phyloP scores from a whole-genome alignment of 495 filamentous ascomycete species.

The Tuber aestivum region DNA sequence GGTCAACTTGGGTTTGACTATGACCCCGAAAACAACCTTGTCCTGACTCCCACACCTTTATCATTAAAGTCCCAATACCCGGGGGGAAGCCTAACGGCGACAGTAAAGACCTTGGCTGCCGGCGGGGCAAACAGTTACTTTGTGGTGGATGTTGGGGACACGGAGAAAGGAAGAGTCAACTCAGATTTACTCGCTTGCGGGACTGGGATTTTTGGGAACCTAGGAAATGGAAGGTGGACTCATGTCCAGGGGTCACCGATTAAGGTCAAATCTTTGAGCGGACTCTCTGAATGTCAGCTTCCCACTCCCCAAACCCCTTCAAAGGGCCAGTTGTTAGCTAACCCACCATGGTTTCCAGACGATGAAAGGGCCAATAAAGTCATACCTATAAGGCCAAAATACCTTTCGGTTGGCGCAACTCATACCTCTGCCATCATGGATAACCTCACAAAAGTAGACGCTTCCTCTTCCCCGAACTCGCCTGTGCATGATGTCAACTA shows the following conservation, averaged over 20 bases:
- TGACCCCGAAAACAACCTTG: constrained; percentile 53
- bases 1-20: constrained; percentile 79
- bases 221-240: constrained; percentile 86
- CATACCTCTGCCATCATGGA: constrained; percentile 76
- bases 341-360: constrained; percentile 36
- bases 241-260: constrained; percentile 72
- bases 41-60: constrained; percentile 64
- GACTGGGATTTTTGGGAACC: constrained; percentile 70
- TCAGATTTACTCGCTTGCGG: constrained; percentile 84
- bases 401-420: constrained; percentile 66
- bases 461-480: constrained; percentile 47
- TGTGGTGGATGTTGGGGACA: constrained; percentile 61
- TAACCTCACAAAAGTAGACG: constrained; percentile 62
- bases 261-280: constrained; percentile 78
- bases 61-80: constrained; percentile 65
- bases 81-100: constrained; percentile 53
- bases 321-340: neutral
- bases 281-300: constrained; percentile 61
- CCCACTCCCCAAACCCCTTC: neutral
- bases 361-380: constrained; percentile 62
- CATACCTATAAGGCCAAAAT: constrained; percentile 68
- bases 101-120: constrained; percentile 68
- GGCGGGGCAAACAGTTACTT: constrained; percentile 84
- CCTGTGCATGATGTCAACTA: constrained; percentile 65
- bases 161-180: constrained; percentile 51